Conservation (phyloP, 2,329 filamentous ascomycete genomes). For the Phyllosticta ampelicida region DNA sequence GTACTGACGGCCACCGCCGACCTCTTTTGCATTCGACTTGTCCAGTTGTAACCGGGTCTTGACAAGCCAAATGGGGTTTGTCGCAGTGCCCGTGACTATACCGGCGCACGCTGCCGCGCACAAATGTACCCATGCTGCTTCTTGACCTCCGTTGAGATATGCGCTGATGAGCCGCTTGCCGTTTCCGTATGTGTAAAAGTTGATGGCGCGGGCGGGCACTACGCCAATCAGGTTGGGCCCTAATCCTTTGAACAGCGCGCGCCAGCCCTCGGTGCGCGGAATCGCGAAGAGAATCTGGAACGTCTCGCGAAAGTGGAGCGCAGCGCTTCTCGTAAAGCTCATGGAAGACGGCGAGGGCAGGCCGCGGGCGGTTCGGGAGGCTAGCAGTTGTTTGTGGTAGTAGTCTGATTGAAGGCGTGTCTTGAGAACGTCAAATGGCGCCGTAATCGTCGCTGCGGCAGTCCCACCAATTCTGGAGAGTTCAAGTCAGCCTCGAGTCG, state of each 20-base stretch:
- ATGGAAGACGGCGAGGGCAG: constrained; percentile 45
- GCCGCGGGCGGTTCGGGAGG: constrained; percentile 51
- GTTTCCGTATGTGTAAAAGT: constrained; percentile 90
- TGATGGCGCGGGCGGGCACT: constrained; percentile 80
- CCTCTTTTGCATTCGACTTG: constrained; percentile 60
- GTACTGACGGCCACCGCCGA: constrained; percentile 54
- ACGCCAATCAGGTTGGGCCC: constrained; percentile 85
- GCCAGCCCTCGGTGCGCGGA: constrained; percentile 68
- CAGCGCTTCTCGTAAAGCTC: constrained; percentile 53
- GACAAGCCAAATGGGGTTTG: constrained; percentile 93
- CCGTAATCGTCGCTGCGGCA: constrained; percentile 84
- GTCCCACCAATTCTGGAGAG: constrained; percentile 68
- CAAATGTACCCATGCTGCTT: constrained; percentile 68
- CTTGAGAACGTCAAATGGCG: constrained; percentile 86
- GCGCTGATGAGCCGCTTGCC: constrained; percentile 73
- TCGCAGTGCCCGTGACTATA: constrained; percentile 77
- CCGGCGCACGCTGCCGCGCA: constrained; percentile 67
- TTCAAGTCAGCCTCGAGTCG: not conserved
- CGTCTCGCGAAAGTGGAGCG: constrained; percentile 73
- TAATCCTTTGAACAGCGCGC: constrained; percentile 85
- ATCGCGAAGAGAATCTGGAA: constrained; percentile 76
- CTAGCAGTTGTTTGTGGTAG: constrained; percentile 73
- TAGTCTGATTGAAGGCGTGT: constrained; percentile 90
- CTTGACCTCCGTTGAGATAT: constrained; percentile 58
- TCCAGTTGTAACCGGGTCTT: constrained; percentile 91